phyloP scores from a whole-genome alignment of 2,329 filamentous ascomycete species.

The Botrytis sinoallii region DNA sequence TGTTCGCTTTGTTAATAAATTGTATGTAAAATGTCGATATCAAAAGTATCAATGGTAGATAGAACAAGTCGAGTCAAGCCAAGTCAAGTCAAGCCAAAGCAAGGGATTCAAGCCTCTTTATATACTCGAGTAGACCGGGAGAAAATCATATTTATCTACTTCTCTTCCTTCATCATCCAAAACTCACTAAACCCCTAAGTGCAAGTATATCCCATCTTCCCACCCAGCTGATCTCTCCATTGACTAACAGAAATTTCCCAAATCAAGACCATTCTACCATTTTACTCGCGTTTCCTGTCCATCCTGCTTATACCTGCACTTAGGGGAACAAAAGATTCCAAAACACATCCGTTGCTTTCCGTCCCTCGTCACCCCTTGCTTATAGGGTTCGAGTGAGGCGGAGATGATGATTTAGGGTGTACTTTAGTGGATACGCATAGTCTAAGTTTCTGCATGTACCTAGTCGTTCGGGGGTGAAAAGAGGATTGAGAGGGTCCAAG shows the following conservation, averaged over 20 bases:
- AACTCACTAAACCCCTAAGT: conserved; percentile 24
- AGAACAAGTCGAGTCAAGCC: background rate
- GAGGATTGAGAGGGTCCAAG: background rate
- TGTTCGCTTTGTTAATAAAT: background rate
- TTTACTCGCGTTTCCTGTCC: background rate
- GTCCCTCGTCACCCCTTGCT: conserved; percentile 13
- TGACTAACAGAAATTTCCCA: conserved; percentile 3
- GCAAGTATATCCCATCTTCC: conserved; percentile 19
- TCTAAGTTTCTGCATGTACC: background rate
- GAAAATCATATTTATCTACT: background rate
- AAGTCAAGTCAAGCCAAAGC: too few species aligned
- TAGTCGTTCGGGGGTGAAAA: background rate
- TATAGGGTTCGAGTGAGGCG: conserved; percentile 15
- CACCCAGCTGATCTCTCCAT: conserved; percentile 4
- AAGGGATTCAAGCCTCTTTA: background rate
- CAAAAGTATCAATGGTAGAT: background rate
- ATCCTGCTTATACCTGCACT: conserved; percentile 12
- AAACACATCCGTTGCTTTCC: conserved; percentile 5
- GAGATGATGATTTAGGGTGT: background rate
- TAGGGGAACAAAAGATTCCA: conserved; percentile 12
- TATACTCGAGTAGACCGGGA: background rate
- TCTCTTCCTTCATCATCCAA: background rate
- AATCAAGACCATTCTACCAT: background rate
- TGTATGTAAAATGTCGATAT: background rate
- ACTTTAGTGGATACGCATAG: background rate